Evolutionary conservation across 2,329 filamentous ascomycete genomes (phyloP), one percentile per base, ranked within the genome.

Genomic region (Aspergillus eucalypticola): DNA sequence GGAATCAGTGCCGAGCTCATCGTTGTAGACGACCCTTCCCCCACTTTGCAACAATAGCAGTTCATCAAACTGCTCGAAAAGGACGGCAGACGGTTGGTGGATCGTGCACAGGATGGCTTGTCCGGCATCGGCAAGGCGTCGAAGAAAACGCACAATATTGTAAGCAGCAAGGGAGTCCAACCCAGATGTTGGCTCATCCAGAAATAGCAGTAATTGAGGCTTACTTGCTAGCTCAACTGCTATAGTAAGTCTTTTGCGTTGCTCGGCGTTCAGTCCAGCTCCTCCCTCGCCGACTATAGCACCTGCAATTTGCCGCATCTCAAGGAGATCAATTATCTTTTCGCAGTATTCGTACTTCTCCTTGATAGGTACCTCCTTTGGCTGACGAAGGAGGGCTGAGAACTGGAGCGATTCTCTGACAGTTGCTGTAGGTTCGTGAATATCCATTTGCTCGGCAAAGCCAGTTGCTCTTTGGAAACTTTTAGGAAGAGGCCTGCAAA

Each of bases 51-150:
- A 83, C 2, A 96, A 82, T 5, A 96, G 79, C 2, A 96, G 83
- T 11, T 91, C 85, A 72, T 96, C 92, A 66, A 96, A 96, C 75
- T 92, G 89, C 74, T 95, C 90, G 67, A 96, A 96, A 0, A 96
- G 82, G 0, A 90, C 88, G 15, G 90, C 90, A 66, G 92, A 94
- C 1, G 92, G 92, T 73, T 96, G 92, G 74, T 96, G 92, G 64
- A 96, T 96, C 0, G 92, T 96, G 78, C 91, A 96, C 3, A 96
- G 83, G 66, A 96, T 92, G 8, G 92, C 92, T 72, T 96, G 92
- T 1, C 92, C 92, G 2, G 90, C 89, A n/a, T 86, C 83, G 1
- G 86, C 84, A 2, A 89, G 77, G 67, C 87, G 87, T 3, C 84
- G 81, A 7, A 89, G 74, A 63, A 88, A 86, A 0, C 84, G 81